These are phyloP conservation scores for Cladosporium sp. DNA, from an alignment of 2,329 filamentous ascomycete species.

Conservation along the genomic window DNA sequence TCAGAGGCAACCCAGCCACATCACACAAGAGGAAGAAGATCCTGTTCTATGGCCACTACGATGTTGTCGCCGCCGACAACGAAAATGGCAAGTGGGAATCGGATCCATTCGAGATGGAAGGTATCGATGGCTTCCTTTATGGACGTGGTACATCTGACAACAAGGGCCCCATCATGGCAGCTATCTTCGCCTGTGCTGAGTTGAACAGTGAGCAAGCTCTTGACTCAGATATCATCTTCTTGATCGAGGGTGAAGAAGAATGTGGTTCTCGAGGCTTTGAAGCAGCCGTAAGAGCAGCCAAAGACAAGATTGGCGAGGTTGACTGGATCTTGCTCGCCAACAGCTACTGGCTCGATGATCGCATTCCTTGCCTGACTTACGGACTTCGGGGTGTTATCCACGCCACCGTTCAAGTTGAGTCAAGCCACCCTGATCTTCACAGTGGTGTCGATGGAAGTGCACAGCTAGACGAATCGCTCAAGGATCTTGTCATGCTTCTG, in stretches of 20 bases:
- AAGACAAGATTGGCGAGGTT: constrained; percentile 81
- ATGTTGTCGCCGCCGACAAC: constrained; percentile 88
- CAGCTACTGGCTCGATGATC: constrained; percentile 97
- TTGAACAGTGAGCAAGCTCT: constrained; percentile 80
- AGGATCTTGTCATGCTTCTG: constrained; percentile 83
- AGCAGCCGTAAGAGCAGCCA: constrained; percentile 76
- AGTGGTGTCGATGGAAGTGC: constrained; percentile 95
- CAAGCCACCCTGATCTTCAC: constrained; percentile 83
- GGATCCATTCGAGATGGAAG: constrained; percentile 87
- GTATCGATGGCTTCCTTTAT: constrained; percentile 89
- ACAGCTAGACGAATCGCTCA: constrained; percentile 85
- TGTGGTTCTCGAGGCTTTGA: constrained; percentile 90
- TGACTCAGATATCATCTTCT: constrained; percentile 84
- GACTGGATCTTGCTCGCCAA: constrained; percentile 96
- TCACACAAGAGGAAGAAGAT: constrained; percentile 75
- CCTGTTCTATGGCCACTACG: constrained; percentile 97
- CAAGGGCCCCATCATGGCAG: constrained; percentile 93
- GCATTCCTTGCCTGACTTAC: constrained; percentile 93
- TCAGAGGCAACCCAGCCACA: constrained; percentile 71
- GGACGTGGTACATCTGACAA: constrained; percentile 97
- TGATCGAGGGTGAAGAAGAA: constrained; percentile 97
- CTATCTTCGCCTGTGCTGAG: constrained; percentile 90
- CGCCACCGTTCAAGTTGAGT: constrained; percentile 85
- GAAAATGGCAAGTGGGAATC: constrained; percentile 76
- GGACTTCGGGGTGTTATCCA: constrained; percentile 92